These are phyloP conservation scores for Trichoderma citrinoviride DNA, from an alignment of 2,329 filamentous ascomycete genomes.

Conservation along the genomic window DNA sequence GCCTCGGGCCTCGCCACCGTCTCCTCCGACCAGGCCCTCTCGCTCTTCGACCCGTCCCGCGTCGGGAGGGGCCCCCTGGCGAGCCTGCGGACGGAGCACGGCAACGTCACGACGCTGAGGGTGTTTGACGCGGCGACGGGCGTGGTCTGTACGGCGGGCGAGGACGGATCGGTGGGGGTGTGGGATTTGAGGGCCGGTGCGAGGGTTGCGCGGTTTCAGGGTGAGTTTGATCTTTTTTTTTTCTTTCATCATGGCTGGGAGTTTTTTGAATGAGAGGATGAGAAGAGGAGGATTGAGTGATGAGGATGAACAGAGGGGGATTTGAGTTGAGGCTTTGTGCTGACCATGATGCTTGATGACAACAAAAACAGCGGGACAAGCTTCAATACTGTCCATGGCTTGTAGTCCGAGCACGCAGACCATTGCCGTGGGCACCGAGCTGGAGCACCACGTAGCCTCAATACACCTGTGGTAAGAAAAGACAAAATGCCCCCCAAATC, in stretches of 20 bases:
- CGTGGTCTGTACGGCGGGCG: constrained; percentile 66
- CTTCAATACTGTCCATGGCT: constrained; percentile 63
- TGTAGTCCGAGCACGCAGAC: constrained; percentile 55
- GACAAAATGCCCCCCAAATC: neutral
- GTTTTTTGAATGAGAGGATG: no score
- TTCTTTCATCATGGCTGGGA: no score
- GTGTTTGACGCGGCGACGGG: constrained; percentile 51
- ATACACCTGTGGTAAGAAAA: constrained; percentile 60
- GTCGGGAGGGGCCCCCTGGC: constrained; percentile 52
- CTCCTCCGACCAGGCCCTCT: constrained; percentile 68
- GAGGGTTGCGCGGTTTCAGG: constrained; percentile 45
- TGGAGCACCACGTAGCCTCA: constrained; percentile 60
- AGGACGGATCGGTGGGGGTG: constrained; percentile 64
- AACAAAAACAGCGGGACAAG: constrained; percentile 44
- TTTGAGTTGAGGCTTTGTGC: neutral
- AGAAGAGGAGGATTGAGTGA: neutral
- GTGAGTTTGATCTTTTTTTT: constrained; percentile 37
- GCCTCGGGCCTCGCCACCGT: constrained; percentile 57
- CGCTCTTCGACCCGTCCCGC: constrained; percentile 59
- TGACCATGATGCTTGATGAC: neutral
- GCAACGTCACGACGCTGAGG: constrained; percentile 62
- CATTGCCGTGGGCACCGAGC: constrained; percentile 71
- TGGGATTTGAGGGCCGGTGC: constrained; percentile 60
- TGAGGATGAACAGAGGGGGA: neutral
- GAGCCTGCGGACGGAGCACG: constrained; percentile 52